Percentiles rank a stretch among this genome's conserved stretches.
Conservation (phyloP, 768 basidiomycete species). For the Boletus sp. region DNA sequence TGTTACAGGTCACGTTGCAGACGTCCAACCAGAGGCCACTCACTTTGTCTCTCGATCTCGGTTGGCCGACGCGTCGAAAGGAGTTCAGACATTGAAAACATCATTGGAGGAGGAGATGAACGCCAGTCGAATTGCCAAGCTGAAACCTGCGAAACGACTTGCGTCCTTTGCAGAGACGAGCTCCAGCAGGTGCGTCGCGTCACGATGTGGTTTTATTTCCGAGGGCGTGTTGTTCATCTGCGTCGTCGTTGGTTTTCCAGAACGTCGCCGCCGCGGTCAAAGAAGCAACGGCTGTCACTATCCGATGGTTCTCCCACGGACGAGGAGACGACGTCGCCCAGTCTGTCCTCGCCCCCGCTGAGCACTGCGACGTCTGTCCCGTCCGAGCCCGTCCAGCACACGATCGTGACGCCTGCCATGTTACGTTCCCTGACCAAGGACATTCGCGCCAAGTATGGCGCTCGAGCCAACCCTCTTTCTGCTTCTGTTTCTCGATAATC, state of each 20-base stretch:
- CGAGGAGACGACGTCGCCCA: constrained; percentile 27
- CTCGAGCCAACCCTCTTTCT: not conserved
- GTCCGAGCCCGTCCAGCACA: constrained; percentile 30
- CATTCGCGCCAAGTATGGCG: constrained; percentile 32
- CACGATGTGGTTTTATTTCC: not conserved
- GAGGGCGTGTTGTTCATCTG: not conserved
- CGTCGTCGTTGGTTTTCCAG: constrained; percentile 13
- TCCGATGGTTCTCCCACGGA: constrained; percentile 34
- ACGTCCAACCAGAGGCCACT: constrained; percentile 4
- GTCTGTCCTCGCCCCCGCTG: constrained; percentile 42
- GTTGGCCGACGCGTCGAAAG: constrained; percentile 30
- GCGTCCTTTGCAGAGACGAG: constrained; percentile 42
- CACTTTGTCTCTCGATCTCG: constrained; percentile 16
- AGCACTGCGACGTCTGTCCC: constrained; percentile 45
- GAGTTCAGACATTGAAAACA: constrained; percentile 33
- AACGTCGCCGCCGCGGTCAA: constrained; percentile 29
- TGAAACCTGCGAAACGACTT: constrained; percentile 47
- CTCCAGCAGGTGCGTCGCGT: constrained; percentile 37
- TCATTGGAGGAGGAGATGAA: constrained; percentile 39
- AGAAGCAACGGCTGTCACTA: constrained; percentile 44
- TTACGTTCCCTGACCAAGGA: constrained; percentile 41
- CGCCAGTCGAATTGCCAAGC: constrained; percentile 38
- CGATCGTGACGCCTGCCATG: constrained; percentile 62
- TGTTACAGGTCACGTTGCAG: constrained; percentile 23
- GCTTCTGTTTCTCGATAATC: constrained; percentile 8